Evolutionary conservation across 2,329 filamentous ascomycete genomes (phyloP), one percentile per base, ranked within the genome.

Genomic region (Colletotrichum spinosum): DNA sequence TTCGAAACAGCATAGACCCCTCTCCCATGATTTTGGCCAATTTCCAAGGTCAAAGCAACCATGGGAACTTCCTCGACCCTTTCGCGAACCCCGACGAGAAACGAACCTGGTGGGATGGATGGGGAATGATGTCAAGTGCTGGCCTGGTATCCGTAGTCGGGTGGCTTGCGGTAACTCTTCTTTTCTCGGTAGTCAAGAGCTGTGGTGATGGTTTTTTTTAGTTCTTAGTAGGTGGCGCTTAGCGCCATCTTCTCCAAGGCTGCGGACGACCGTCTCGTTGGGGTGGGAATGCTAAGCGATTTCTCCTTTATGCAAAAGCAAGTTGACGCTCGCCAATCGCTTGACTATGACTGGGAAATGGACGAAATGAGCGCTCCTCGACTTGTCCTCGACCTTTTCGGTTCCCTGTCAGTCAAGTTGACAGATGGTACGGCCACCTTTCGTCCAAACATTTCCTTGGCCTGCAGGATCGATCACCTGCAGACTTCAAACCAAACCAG

Each of bases 1-100:
- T 64, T 65, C 50, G 64, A 64, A 67, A 67, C 60, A 50, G 15
- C 49, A 53, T 15, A 42, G 48, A 8, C 60, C 53, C 49, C 44
- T 53, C 57, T 37, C 35, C 64, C 64, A 64, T 65, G 48, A 59
- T 49, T 10, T 46, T 50, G 42, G 17, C 35, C 41, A 62, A 56
- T 62, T 53, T 55, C 50, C 48, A 42, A 53, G 39, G 51, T 56
- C 62, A 61, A 51, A 62, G 62, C 46, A 61, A 45, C 8, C 55
- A 58, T 38, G 41, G 34, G 63, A 50, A 44, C 17, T 59, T 61
- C 35, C 39, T 46, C 53, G 42, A 41, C 25, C 52, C 13, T 42
- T 51, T 62, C 48, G 62, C 58, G 25, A 65, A 56, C 35, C 52
- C 52, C 35, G 57, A 49, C 2, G 13, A 6, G 13, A 8, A 41